Base-by-base conservation (phyloP, 257 asterid genomes). In the Henckelia pumila region DNA sequence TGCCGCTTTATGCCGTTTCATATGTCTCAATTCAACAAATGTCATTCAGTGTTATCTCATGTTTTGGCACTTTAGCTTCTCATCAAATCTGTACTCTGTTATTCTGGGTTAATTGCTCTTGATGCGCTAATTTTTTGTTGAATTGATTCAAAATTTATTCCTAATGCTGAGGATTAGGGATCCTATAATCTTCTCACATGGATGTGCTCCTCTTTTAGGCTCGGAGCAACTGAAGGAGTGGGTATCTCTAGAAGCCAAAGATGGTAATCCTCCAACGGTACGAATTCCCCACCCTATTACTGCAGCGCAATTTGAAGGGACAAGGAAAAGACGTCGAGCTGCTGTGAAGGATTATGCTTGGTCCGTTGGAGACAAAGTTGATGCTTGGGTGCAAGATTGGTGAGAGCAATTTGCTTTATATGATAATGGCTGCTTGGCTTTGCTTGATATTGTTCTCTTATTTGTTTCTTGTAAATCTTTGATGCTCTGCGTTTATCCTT, bases 351-450 rank as follows among this genome's bases (percentile, higher is more conserved):
- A 91, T 57, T 77, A 84, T 68, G 32, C 76, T 56, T 91, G 99
- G 99, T 91, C 88, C 73, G 83, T 81, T 58, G 96, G 96, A 64
- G 99, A 95, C 76, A 82, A 82, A 69, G 99, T 89, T 68, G 99
- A 95, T 80, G 96, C 88, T 13, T 86, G 86, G 88, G 63, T 87
- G 33, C 80, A 81, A 56, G 86, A 83, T 74, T 80, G 99, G 99
- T 95, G 76, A 79, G 84, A 47, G 60, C 7, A 56, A 55, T 55
- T 58, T 59, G 9, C 68, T 71, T 60, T 32, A 40, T 29, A 16
- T 64, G 56, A 64, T 28, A 53, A 16, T 25, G 32, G 22, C 37
- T 47, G 21, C 55, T 17, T 47, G 6, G 22, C 17, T 22, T 68
- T 23, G 1, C 32, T 59, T 22, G 60, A 63, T 61, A 16, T 19